A percentile compares a stretch with the other conserved stretches of the same genome.
These are phyloP conservation scores for Alnus rubra DNA, from an alignment of 306 rosid species.

Conservation along the genomic window DNA sequence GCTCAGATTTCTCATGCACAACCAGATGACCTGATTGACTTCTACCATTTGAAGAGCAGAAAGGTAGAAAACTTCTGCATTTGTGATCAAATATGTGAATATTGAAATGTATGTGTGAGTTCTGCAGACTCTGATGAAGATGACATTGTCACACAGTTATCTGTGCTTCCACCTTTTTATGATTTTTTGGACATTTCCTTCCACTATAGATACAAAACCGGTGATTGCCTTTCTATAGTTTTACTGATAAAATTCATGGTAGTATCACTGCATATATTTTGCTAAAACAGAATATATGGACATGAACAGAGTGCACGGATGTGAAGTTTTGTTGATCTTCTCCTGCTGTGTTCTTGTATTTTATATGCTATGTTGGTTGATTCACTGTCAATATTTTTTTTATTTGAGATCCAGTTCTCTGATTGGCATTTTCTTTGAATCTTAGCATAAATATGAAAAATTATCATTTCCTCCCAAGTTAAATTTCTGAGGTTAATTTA, in stretches of 20 bases:
- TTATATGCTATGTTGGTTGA: background rate
- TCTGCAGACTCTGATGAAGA: background rate
- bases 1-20: slow-evolving; percentile 89
- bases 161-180: background rate
- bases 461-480: background rate
- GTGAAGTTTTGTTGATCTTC: background rate
- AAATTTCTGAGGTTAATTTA: background rate
- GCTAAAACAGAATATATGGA: too few relatives aligned
- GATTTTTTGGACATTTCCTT: background rate
- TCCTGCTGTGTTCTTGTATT: background rate
- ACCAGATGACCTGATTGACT: slow-evolving; percentile 96
- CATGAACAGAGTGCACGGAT: background rate
- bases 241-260: background rate
- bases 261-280: background rate
- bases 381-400: background rate
- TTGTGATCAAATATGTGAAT: slow-evolving; percentile 13
- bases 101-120: background rate
- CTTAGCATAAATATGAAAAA: background rate
- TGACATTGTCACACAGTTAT: background rate
- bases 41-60: slow-evolving; percentile 98
- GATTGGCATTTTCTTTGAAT: background rate
- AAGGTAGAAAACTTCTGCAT: slow-evolving; percentile 54
- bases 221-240: background rate
- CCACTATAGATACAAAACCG: background rate
- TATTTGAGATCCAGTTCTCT: background rate